Evolutionary conservation across 805 yeast species (phyloP).

Genomic region (Kluyveromyces dobzhanskii): DNA sequence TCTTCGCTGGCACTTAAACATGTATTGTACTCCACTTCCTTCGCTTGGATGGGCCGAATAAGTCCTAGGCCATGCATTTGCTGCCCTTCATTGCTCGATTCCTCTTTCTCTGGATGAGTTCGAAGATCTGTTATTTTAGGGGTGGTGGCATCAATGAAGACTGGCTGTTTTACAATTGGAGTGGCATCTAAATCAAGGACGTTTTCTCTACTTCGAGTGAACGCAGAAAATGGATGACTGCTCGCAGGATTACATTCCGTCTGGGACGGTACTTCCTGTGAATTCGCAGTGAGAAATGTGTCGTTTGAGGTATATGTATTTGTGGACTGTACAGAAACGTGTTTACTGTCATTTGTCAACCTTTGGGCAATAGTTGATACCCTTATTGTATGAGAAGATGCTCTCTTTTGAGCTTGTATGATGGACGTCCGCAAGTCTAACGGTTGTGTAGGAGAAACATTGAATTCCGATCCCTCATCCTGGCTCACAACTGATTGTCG

Average conservation of each 20-base stretch:
- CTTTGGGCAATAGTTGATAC: conserved; percentile 1
- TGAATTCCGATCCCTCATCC: neutral
- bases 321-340: conserved; percentile 4
- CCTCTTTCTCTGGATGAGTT: neutral
- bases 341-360: neutral
- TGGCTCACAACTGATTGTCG: neutral
- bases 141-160: conserved; percentile 4
- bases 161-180: conserved; percentile 5
- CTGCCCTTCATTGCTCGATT: neutral
- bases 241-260: neutral
- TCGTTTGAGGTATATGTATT: conserved; percentile 4
- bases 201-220: neutral
- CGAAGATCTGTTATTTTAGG: conserved; percentile 1
- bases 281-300: conserved; percentile 8
- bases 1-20: neutral
- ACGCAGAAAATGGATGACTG: neutral
- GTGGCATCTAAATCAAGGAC: conserved; percentile 1
- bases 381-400: neutral
- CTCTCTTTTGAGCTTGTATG: neutral
- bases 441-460: conserved; percentile 3
- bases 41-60: neutral
- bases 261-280: neutral
- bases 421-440: conserved; percentile 3
- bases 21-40: neutral
- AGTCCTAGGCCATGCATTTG: neutral